phyloP scores from a whole-genome alignment of 176 grass and related monocot genomes.

The Triticum monococcum region DNA sequence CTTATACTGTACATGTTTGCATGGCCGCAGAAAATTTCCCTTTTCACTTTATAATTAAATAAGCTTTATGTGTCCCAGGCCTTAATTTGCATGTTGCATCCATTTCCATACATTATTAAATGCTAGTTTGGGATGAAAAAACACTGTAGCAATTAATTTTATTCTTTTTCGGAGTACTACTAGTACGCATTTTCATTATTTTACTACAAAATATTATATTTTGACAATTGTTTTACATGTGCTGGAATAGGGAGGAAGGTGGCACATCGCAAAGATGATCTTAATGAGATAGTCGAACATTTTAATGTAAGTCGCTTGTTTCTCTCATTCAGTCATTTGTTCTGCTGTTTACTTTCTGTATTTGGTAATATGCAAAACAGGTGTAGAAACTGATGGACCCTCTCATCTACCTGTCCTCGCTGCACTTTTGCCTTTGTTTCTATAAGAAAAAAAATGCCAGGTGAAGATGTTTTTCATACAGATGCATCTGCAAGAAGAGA shows the following conservation, averaged over 20 bases:
- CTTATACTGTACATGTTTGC: not conserved
- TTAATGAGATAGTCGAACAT: constrained; percentile 76
- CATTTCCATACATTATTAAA: too few species aligned
- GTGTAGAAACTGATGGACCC: not conserved
- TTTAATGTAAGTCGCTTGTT: constrained; percentile 77
- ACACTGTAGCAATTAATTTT: not conserved
- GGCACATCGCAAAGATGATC: constrained; percentile 73
- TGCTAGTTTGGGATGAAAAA: not conserved
- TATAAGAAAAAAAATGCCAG: not conserved
- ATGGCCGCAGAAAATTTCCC: not conserved
- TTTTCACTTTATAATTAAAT: constrained; percentile 3
- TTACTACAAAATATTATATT: constrained; percentile 14
- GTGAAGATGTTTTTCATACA: too few species aligned
- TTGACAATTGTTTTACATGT: constrained; percentile 15
- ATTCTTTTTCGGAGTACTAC: too few species aligned
- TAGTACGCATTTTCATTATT: too few species aligned
- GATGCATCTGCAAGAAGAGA: not conserved
- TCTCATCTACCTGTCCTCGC: not conserved
- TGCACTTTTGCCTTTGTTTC: not conserved
- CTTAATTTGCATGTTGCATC: not conserved
- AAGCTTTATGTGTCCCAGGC: not conserved
- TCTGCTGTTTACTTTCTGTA: not conserved
- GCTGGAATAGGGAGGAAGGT: constrained; percentile 67
- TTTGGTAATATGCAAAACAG: not conserved
- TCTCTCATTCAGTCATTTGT: not conserved